Percentiles rank a stretch among this genome's conserved stretches.
phyloP scores from a whole-genome alignment of 1,139 yeast genomes.

The Saccharomyces hybrid region DNA sequence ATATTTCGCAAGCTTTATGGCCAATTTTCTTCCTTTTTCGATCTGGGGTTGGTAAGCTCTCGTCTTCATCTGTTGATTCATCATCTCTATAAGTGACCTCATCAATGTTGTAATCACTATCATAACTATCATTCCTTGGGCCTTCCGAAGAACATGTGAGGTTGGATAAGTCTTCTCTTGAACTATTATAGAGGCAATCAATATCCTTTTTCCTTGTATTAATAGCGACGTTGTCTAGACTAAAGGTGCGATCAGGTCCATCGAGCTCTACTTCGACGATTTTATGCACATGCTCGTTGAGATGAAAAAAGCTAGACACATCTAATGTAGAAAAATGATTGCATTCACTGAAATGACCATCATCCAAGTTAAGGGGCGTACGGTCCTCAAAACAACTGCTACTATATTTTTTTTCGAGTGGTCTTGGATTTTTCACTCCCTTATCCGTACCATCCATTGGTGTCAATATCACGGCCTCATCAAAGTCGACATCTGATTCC shows the following conservation, averaged over 20 bases:
- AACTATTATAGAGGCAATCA: not conserved
- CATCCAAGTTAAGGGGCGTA: not conserved
- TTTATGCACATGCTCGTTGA: not conserved
- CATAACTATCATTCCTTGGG: constrained; percentile 5
- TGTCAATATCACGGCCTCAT: not conserved
- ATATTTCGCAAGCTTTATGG: constrained; percentile 75
- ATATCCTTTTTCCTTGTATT: not conserved
- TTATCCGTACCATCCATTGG: not conserved
- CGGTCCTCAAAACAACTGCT: not conserved
- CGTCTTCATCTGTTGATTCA: constrained; percentile 90
- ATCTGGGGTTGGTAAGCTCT: constrained; percentile 59
- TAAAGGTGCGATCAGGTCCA: not conserved
- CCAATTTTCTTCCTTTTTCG: constrained; percentile 49
- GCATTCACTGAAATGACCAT: not conserved
- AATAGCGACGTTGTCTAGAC: not conserved
- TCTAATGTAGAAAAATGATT: not conserved
- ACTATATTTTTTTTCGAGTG: not conserved
- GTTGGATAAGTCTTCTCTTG: not conserved
- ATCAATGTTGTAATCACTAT: constrained; percentile 21
- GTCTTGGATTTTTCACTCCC: not conserved
- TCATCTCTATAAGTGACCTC: constrained; percentile 39
- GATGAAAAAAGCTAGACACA: not conserved
- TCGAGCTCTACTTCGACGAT: not conserved
- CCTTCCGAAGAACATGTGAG: not conserved
- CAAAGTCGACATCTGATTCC: not conserved